These are phyloP conservation scores for Extremus antarcticus DNA, from an alignment of 495 filamentous ascomycete genomes.

Conservation along the genomic window DNA sequence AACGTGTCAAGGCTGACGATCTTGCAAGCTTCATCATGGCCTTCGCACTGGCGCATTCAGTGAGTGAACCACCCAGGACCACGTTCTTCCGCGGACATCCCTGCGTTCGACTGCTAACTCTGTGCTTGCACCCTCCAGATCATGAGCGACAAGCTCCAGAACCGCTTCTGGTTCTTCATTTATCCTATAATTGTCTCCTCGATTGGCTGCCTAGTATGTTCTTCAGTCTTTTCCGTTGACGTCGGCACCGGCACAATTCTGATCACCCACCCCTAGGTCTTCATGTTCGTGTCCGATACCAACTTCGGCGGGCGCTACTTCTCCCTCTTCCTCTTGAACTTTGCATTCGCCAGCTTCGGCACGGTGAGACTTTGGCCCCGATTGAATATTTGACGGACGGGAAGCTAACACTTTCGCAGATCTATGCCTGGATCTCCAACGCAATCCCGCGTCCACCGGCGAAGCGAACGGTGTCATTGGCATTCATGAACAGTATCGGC, in stretches of 20 bases:
- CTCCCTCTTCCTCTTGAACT: conserved; percentile 44
- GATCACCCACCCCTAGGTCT: background rate
- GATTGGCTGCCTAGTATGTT: conserved; percentile 29
- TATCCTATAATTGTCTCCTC: conserved; percentile 41
- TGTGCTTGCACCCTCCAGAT: too few species aligned
- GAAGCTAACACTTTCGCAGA: background rate
- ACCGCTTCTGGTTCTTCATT: conserved; percentile 44
- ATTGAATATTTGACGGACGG: background rate
- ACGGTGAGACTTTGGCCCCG: conserved; percentile 19
- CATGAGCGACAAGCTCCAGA: conserved; percentile 31
- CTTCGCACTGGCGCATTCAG: background rate
- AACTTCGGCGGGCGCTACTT: conserved; percentile 42
- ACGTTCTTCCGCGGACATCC: too few species aligned
- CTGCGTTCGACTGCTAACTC: too few species aligned
- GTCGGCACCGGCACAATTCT: background rate
- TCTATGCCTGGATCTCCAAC: conserved; percentile 45
- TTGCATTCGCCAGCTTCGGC: conserved; percentile 44
- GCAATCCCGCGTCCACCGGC: conserved; percentile 43
- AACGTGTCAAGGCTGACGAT: too few species aligned
- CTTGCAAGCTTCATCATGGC: background rate
- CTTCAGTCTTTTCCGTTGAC: background rate
- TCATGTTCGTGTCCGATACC: conserved; percentile 40
- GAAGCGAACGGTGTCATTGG: conserved; percentile 45
- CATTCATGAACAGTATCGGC: conserved; percentile 44
- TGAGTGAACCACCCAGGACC: too few species aligned